Percentiles rank a stretch among this genome's conserved stretches.
phyloP scores from a whole-genome alignment of 495 filamentous ascomycete species.

The Geopyxis carbonaria region DNA sequence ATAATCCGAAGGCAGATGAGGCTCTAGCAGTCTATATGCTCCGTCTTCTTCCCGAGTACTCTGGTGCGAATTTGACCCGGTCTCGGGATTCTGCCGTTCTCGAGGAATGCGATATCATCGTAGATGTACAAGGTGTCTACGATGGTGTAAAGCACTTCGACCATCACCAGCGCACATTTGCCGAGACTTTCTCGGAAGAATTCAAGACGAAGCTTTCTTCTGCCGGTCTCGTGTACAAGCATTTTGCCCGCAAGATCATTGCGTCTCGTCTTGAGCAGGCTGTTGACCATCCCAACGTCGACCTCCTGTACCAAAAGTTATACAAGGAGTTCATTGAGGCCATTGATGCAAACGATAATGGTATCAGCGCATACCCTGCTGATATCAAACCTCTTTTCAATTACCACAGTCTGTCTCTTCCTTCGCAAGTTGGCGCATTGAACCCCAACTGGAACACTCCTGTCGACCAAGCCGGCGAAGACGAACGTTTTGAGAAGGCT shows the following conservation, averaged over 20 bases:
- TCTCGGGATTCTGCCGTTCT: slow-evolving; percentile 71
- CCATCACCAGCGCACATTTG: slow-evolving; percentile 90
- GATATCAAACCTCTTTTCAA: slow-evolving; percentile 63
- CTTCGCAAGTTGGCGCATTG: slow-evolving; percentile 64
- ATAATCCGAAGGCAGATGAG: slow-evolving; percentile 52
- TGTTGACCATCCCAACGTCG: slow-evolving; percentile 46
- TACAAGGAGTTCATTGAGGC: slow-evolving; percentile 92
- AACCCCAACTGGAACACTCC: slow-evolving; percentile 56
- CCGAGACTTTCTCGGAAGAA: slow-evolving; percentile 57
- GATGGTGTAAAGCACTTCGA: slow-evolving; percentile 71
- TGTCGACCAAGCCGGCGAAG: slow-evolving; percentile 53
- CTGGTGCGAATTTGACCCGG: slow-evolving; percentile 55
- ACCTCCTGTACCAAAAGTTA: slow-evolving; percentile 65
- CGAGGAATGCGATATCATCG: slow-evolving; percentile 74
- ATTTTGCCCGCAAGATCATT: slow-evolving; percentile 76
- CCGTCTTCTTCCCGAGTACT: slow-evolving; percentile 69
- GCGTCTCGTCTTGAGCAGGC: slow-evolving; percentile 45
- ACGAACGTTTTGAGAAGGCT: slow-evolving; percentile 58
- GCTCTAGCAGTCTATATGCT: slow-evolving; percentile 96
- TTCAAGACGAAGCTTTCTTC: slow-evolving; percentile 76
- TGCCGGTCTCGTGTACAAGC: slow-evolving; percentile 86
- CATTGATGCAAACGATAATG: slow-evolving; percentile 94
- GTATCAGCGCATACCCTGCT: slow-evolving; percentile 60
- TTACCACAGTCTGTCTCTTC: slow-evolving; percentile 62
- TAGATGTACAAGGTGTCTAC: slow-evolving; percentile 66